Evolutionary conservation across 108 stramenopile species (phyloP).

Genomic region (Epithemia pelagica): DNA sequence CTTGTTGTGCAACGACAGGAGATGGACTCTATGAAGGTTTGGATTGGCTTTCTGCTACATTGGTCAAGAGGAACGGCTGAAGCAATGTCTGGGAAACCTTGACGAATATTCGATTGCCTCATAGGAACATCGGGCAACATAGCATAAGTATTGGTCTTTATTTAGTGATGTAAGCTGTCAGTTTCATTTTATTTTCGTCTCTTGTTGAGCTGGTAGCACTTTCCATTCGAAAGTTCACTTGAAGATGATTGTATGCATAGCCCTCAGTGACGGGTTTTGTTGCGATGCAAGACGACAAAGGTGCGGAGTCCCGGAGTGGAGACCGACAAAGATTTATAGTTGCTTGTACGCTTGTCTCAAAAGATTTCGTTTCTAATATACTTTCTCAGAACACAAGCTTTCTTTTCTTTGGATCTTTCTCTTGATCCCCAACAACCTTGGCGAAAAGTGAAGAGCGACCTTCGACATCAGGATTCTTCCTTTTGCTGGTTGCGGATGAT

Average conservation of each 20-base stretch:
- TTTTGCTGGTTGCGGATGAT: neutral
- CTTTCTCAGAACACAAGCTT: neutral
- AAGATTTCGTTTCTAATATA: too few species aligned
- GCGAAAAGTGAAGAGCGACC: neutral
- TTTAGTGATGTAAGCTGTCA: neutral
- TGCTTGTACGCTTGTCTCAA: too few species aligned
- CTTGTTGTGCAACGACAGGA: conserved; percentile 94
- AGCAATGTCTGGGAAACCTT: neutral
- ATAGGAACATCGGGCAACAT: neutral
- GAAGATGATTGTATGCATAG: too few species aligned
- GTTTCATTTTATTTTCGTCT: too few species aligned
- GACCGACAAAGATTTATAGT: too few species aligned
- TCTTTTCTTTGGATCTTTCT: neutral
- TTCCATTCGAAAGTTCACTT: too few species aligned
- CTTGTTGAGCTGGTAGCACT: too few species aligned
- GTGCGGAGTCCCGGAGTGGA: too few species aligned
- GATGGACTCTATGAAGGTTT: conserved; percentile 87
- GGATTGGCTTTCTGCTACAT: conserved; percentile 90
- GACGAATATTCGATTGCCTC: neutral
- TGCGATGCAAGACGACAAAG: too few species aligned
- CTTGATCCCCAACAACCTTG: neutral
- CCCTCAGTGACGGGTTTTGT: too few species aligned
- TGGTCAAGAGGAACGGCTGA: conserved; percentile 55
- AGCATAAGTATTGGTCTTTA: neutral
- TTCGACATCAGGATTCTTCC: neutral